Percentiles rank a stretch among this genome's conserved stretches.
Evolutionary conservation across 2,329 filamentous ascomycete species (phyloP).

Genomic region (Colletotrichum tanaceti): DNA sequence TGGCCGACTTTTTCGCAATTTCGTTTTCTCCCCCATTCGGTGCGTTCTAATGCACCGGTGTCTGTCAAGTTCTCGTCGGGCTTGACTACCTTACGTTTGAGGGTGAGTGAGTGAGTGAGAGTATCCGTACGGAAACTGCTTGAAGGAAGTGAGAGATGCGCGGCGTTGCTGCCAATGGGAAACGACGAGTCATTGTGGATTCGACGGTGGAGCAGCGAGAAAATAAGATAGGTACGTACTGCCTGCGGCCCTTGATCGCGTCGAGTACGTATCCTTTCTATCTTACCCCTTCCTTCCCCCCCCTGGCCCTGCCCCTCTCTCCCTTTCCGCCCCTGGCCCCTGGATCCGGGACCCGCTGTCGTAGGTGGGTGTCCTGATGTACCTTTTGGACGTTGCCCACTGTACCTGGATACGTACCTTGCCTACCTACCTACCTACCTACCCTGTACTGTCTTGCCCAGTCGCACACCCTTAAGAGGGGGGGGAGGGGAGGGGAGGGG

Average conservation of each 20-base stretch:
- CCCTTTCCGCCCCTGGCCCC: constrained; percentile 17
- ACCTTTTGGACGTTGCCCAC: constrained; percentile 23
- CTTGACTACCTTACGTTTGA: too few relatives aligned
- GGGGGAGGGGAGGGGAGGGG: not conserved
- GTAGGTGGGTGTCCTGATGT: constrained; percentile 7
- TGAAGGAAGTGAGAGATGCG: not conserved
- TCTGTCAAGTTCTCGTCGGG: constrained; percentile 10
- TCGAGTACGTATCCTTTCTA: not conserved
- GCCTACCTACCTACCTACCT: too few relatives aligned
- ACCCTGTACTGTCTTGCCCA: constrained; percentile 14
- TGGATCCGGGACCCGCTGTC: not conserved
- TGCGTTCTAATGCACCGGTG: constrained; percentile 6
- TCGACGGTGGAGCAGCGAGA: constrained; percentile 17
- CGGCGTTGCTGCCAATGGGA: constrained; percentile 9
- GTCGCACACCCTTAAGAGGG: not conserved
- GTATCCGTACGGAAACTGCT: too few relatives aligned
- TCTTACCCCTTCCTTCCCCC: not conserved
- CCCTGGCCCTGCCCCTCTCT: not conserved
- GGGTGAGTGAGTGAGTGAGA: too few relatives aligned
- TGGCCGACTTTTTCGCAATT: constrained; percentile 8
- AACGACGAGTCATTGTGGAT: constrained; percentile 34
- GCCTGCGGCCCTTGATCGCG: not conserved
- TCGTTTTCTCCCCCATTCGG: not conserved
- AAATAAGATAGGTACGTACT: not conserved
- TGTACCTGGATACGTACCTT: too few relatives aligned